Conservation (phyloP, 805 yeast genomes). For the Kregervanrija delftensis region DNA sequence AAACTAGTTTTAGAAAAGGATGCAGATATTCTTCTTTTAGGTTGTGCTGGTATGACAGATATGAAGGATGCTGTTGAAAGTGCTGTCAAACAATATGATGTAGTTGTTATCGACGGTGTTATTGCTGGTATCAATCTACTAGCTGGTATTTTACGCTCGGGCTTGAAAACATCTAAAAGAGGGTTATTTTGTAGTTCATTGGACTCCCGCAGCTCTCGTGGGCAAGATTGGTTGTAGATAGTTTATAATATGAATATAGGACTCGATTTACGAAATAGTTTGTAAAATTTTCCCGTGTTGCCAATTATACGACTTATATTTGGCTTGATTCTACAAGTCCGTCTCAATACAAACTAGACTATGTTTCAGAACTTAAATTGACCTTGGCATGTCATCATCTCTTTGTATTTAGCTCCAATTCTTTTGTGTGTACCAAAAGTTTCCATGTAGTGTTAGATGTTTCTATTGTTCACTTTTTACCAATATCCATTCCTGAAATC, state of each 20-base stretch:
- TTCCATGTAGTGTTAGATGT: too few relatives aligned
- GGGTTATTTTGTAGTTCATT: constrained; percentile 19
- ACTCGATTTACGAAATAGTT: too few relatives aligned
- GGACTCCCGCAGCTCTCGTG: constrained; percentile 5
- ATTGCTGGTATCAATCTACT: constrained; percentile 23
- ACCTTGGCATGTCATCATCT: too few relatives aligned
- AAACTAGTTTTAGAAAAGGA: constrained; percentile 20
- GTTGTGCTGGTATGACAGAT: constrained; percentile 76
- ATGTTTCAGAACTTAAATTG: too few relatives aligned
- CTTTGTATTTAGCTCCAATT: too few relatives aligned
- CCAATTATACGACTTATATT: too few relatives aligned
- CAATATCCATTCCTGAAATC: too few relatives aligned
- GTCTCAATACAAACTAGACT: too few relatives aligned
- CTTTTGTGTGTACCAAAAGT: too few relatives aligned
- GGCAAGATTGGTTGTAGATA: constrained; percentile 5
- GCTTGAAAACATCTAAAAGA: constrained; percentile 24
- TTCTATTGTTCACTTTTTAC: too few relatives aligned
- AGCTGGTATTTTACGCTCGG: constrained; percentile 30
- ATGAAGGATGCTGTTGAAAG: constrained; percentile 91
- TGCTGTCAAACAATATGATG: constrained; percentile 86
- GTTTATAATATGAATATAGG: not conserved
- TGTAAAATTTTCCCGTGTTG: too few relatives aligned
- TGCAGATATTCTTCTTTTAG: constrained; percentile 59
- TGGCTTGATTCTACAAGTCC: too few relatives aligned
- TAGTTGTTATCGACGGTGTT: constrained; percentile 64